Evolutionary conservation across 148 eudicot genomes (phyloP).

Genomic region (Nyssa sinensis): DNA sequence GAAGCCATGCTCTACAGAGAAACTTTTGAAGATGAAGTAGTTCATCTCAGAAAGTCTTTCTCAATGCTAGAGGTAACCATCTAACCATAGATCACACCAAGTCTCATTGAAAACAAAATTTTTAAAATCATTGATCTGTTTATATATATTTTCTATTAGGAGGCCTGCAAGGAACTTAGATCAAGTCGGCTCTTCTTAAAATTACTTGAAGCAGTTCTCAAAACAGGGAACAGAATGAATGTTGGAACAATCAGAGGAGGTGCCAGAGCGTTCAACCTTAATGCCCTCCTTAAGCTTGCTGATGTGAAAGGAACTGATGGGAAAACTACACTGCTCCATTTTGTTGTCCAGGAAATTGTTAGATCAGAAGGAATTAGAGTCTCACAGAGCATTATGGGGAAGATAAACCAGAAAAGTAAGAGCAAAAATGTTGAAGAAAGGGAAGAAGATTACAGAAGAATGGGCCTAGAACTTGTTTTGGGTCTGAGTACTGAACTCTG

Average conservation of each 20-base stretch:
- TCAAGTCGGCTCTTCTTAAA: slow-evolving; percentile 78
- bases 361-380: slow-evolving; percentile 67
- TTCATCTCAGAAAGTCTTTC: slow-evolving; percentile 80
- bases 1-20: slow-evolving; percentile 94
- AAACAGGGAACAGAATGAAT: slow-evolving; percentile 90
- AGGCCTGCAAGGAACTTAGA: slow-evolving; percentile 79
- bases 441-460: slow-evolving; percentile 63
- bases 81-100: not conserved
- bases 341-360: slow-evolving; percentile 79
- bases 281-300: slow-evolving; percentile 80
- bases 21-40: slow-evolving; percentile 85
- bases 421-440: slow-evolving; percentile 41
- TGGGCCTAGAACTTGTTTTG: slow-evolving; percentile 78
- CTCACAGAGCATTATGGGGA: slow-evolving; percentile 79
- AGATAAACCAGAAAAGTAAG: slow-evolving; percentile 46
- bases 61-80: slow-evolving; percentile 79
- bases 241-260: slow-evolving; percentile 85
- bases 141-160: slow-evolving; percentile 31
- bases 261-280: slow-evolving; percentile 83
- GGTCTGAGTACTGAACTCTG: slow-evolving; percentile 70
- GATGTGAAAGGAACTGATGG: slow-evolving; percentile 88
- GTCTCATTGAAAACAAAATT: not conserved
- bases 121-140: not conserved
- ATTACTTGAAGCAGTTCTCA: slow-evolving; percentile 80
- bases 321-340: slow-evolving; percentile 76